phyloP scores from a whole-genome alignment of 768 basidiomycete species.

The Leccinellum albellum region DNA sequence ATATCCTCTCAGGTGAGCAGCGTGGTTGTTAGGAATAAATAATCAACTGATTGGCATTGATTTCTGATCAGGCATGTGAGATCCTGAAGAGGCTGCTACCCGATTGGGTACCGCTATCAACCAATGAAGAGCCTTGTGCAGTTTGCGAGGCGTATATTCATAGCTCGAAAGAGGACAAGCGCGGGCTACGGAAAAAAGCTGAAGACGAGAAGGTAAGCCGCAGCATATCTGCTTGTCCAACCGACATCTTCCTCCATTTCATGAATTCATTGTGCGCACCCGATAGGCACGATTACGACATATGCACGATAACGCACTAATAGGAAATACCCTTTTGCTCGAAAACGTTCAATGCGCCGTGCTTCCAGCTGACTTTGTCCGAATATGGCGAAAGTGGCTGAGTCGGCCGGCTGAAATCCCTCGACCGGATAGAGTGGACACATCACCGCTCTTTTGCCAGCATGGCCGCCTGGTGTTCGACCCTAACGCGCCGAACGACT shows the following conservation, averaged over 20 bases:
- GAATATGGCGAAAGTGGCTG: slow-evolving; percentile 69
- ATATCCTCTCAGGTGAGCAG: slow-evolving; percentile 57
- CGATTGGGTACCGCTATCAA: slow-evolving; percentile 55
- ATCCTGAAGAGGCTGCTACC: slow-evolving; percentile 60
- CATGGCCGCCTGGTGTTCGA: slow-evolving; percentile 65
- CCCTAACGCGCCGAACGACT: slow-evolving; percentile 56
- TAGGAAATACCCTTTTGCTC: slow-evolving; percentile 41
- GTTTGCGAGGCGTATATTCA: slow-evolving; percentile 59
- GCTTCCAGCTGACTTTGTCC: slow-evolving; percentile 58
- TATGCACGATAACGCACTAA: slow-evolving; percentile 55
- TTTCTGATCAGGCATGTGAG: slow-evolving; percentile 46
- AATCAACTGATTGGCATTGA: slow-evolving; percentile 6
- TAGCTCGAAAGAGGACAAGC: slow-evolving; percentile 57
- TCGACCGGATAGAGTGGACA: slow-evolving; percentile 65
- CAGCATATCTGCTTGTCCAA: neutral
- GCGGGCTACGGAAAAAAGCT: slow-evolving; percentile 57
- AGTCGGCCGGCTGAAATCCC: slow-evolving; percentile 47
- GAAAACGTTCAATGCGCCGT: slow-evolving; percentile 54
- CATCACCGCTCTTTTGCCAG: slow-evolving; percentile 59
- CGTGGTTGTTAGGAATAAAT: slow-evolving; percentile 4
- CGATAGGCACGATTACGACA: slow-evolving; percentile 58
- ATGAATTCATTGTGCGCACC: slow-evolving; percentile 12
- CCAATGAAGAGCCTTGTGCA: slow-evolving; percentile 50
- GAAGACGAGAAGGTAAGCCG: slow-evolving; percentile 72
- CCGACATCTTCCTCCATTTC: slow-evolving; percentile 18